These are phyloP conservation scores for Blastobotrys persicus DNA, from an alignment of 1,139 yeast species.

Conservation along the genomic window DNA sequence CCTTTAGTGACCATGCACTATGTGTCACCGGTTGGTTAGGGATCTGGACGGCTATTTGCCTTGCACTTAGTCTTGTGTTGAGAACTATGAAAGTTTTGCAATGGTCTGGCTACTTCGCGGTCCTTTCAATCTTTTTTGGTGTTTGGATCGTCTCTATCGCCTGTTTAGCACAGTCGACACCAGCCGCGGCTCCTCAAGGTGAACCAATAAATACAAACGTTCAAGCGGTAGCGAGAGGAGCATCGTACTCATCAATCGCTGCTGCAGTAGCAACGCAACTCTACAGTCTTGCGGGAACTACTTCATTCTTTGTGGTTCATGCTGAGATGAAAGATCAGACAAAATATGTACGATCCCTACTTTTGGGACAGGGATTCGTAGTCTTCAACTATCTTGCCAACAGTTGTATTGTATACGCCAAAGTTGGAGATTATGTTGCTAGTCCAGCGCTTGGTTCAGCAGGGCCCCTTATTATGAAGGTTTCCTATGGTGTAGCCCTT, in stretches of 20 bases:
- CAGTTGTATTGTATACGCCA: constrained; percentile 14
- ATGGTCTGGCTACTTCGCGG: constrained; percentile 16
- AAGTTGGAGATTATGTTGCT: constrained; percentile 16
- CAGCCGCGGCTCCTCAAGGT: constrained; percentile 16
- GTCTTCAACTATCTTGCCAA: constrained; percentile 14
- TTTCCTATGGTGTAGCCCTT: constrained; percentile 15
- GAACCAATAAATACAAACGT: constrained; percentile 7
- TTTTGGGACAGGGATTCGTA: constrained; percentile 14
- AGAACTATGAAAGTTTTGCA: constrained; percentile 16
- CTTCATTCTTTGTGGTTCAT: constrained; percentile 16
- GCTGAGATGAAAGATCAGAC: constrained; percentile 16
- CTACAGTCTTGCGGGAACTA: constrained; percentile 15
- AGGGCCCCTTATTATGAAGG: constrained; percentile 17
- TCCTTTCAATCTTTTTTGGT: constrained; percentile 14
- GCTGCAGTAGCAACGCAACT: constrained; percentile 15
- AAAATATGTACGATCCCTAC: constrained; percentile 10
- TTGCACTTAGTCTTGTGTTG: constrained; percentile 6
- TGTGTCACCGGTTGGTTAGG: constrained; percentile 16
- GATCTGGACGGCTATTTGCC: constrained; percentile 7
- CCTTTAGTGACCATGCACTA: constrained; percentile 12
- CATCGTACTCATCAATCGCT: constrained; percentile 4
- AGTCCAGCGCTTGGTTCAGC: constrained; percentile 18
- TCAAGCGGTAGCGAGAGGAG: constrained; percentile 6
- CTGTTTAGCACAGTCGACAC: constrained; percentile 10
- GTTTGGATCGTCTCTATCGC: constrained; percentile 17